These are phyloP conservation scores for Metschnikowia koreensis DNA, from an alignment of 805 yeast species.

Conservation along the genomic window DNA sequence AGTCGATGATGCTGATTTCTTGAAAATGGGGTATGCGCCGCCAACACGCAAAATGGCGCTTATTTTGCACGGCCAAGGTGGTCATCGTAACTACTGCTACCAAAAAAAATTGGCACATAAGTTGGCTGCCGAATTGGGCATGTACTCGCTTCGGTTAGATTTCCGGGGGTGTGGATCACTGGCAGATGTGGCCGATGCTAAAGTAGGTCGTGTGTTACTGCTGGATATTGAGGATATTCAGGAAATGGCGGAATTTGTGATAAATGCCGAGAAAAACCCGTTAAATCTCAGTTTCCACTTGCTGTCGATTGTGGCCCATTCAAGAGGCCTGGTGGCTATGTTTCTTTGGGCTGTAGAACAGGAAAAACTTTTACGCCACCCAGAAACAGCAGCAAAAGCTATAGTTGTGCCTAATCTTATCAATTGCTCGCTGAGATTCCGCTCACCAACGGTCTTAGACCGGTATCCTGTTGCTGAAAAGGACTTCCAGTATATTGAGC, in stretches of 20 bases:
- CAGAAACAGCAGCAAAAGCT: conserved; percentile 26
- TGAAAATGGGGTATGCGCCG: conserved; percentile 31
- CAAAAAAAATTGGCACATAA: conserved; percentile 60
- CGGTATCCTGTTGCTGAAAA: conserved; percentile 30
- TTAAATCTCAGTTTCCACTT: conserved; percentile 45
- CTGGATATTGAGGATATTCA: conserved; percentile 73
- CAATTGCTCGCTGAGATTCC: conserved; percentile 72
- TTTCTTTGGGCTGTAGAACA: conserved; percentile 63
- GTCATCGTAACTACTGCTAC: conserved; percentile 79
- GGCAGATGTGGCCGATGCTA: conserved; percentile 41
- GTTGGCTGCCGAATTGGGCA: conserved; percentile 58
- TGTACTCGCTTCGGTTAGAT: conserved; percentile 72
- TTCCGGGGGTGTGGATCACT: conserved; percentile 86
- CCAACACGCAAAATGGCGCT: conserved; percentile 54
- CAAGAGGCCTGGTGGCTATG: conserved; percentile 77
- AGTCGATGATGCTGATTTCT: conserved; percentile 23
- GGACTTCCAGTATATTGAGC: conserved; percentile 20
- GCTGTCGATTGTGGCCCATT: conserved; percentile 68
- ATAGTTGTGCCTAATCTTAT: conserved; percentile 61
- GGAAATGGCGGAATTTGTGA: conserved; percentile 29
- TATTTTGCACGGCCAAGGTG: conserved; percentile 80
- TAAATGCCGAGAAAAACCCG: conserved; percentile 30
- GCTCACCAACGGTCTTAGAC: conserved; percentile 45
- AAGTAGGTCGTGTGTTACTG: conserved; percentile 52
- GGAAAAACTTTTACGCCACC: conserved; percentile 31